Evolutionary conservation across 441 rosid genomes (phyloP), one percentile per base, ranked within the genome.

Genomic region (Raphanus hybrid): DNA sequence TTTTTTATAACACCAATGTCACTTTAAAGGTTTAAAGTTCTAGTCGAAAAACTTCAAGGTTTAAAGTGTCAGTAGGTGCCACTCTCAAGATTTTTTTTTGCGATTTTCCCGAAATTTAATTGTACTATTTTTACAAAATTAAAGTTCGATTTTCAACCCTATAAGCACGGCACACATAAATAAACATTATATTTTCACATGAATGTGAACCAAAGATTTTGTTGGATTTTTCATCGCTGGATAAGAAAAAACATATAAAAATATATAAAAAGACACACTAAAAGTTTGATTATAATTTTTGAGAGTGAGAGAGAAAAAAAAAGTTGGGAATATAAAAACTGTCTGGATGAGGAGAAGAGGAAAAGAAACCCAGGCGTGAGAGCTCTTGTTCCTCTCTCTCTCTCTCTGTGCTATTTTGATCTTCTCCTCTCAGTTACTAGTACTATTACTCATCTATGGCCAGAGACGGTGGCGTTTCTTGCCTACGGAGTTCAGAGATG

Each of bases 381-480:
- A 18, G 61, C 75, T 75, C 69, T 75, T 73, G 14, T 5, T 50
- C 52, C 64, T 11, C 35, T 48, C 15, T 14, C 18, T 52, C 67
- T 71, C 65, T 75, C 55, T 74, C 45, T 64, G n/a, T 58, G 11
- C 34, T 29, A 20, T 41, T 72, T 60, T 66, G 29, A 65, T 64
- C 63, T 15, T 64, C 68, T 70, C 69, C n/a, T 74, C 59, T 50
- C 26, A 2, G 32, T 57, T 64, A 29, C 55, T 37, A 10, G 9
- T 48, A 48, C 50, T 15, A 15, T 9, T 41, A 18, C 26, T 71
- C 57, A 11, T 54, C 35, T 26, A 91, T 93, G 98, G 86, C 87
- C 4, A 71, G 80, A 70, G 86, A 82, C 82, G 83, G 90, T 69
- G 82, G 84, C 52, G 84, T 77, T 76, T 76, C 91, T 5, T 80